Evolutionary conservation across 306 rosid genomes (phyloP).

Genomic region (Datisca glomerata): DNA sequence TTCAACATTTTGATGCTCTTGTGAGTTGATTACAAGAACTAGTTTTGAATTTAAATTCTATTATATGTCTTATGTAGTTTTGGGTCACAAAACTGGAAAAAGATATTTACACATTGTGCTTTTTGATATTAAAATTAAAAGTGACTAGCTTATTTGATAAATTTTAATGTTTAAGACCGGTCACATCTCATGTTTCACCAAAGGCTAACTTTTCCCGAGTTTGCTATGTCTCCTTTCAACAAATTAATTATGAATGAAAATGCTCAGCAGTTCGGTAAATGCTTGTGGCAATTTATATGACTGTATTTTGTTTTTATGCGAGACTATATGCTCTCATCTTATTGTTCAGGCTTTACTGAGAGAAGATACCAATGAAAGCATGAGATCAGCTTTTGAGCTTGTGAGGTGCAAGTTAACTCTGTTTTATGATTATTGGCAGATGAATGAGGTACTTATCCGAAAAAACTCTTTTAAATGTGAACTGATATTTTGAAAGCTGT

Average conservation of each 20-base stretch:
- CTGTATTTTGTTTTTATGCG: neutral
- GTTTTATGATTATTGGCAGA: constrained; percentile 86
- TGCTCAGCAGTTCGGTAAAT: too few species aligned
- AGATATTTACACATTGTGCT: too few species aligned
- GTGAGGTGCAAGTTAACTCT: constrained; percentile 82
- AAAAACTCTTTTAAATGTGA: too few species aligned
- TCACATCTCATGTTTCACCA: too few species aligned
- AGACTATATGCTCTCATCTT: constrained; percentile 2
- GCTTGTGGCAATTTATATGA: too few species aligned
- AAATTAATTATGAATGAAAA: too few species aligned
- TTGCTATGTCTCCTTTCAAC: too few species aligned
- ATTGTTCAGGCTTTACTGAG: constrained; percentile 44
- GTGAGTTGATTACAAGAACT: constrained; percentile 17
- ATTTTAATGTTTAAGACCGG: too few species aligned
- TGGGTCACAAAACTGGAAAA: neutral
- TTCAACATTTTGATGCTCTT: constrained; percentile 21
- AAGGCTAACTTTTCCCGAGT: too few species aligned
- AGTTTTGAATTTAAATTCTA: constrained; percentile 5
- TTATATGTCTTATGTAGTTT: neutral
- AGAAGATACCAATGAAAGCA: constrained; percentile 29
- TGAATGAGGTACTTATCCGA: constrained; percentile 78
- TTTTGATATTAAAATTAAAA: too few species aligned
- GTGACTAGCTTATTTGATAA: too few species aligned
- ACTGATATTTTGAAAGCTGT: too few species aligned
- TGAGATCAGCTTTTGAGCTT: constrained; percentile 45